phyloP scores from a whole-genome alignment of 75 land plant genomes.

The Larix kaempferi region DNA sequence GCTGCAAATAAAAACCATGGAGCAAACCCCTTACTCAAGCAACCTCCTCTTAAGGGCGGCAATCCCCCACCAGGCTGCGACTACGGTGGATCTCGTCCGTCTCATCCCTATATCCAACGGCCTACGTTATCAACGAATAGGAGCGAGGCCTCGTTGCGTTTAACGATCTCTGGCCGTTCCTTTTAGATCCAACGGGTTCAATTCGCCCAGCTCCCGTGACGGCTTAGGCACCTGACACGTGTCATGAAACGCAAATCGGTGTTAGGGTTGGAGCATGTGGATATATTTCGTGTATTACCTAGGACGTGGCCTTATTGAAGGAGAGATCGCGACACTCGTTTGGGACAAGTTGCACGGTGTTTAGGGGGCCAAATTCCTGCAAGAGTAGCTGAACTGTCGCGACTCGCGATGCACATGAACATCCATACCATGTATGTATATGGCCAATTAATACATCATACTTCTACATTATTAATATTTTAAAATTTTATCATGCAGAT shows the following conservation, averaged over 20 bases:
- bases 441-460: too few species aligned
- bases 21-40: neutral
- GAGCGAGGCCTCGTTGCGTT: neutral
- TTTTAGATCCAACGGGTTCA: neutral
- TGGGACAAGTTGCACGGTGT: neutral
- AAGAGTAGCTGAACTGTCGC: neutral
- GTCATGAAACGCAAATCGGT: neutral
- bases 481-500: too few species aligned
- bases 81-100: neutral
- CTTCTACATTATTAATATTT: too few species aligned
- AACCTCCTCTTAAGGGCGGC: neutral
- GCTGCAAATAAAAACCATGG: neutral
- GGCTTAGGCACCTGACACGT: neutral
- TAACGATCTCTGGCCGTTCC: neutral
- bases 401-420: neutral
- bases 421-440: neutral
- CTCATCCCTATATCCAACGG: neutral
- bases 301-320: neutral
- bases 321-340: too few species aligned
- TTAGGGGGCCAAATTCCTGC: neutral
- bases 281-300: neutral
- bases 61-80: neutral
- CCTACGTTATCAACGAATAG: neutral
- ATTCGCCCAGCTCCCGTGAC: neutral
- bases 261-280: constrained; percentile 1